Conservation (phyloP, 768 basidiomycete genomes). For the Naganishia kalamii region DNA sequence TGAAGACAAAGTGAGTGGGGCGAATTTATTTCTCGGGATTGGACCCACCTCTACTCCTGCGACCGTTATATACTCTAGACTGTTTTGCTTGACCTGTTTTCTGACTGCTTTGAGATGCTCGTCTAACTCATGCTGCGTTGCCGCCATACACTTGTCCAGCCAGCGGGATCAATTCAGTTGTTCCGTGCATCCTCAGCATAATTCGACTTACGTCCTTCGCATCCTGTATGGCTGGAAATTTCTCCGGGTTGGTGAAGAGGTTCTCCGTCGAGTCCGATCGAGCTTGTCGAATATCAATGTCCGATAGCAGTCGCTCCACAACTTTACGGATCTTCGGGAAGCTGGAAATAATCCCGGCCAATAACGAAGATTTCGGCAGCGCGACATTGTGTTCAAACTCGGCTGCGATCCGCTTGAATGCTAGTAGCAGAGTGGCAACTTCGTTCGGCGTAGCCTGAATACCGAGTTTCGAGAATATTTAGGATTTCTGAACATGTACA, state of each 20-base stretch:
- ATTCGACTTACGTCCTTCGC: constrained; percentile 55
- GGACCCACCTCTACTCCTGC: constrained; percentile 62
- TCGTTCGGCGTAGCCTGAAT: constrained; percentile 69
- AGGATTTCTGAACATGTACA: no score
- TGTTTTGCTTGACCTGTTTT: constrained; percentile 64
- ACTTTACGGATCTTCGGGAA: constrained; percentile 62
- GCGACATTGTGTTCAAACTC: constrained; percentile 58
- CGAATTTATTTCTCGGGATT: neutral
- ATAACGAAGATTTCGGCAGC: constrained; percentile 60
- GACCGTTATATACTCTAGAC: constrained; percentile 62
- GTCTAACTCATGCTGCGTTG: constrained; percentile 63
- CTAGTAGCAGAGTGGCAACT: constrained; percentile 64
- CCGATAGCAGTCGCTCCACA: constrained; percentile 54
- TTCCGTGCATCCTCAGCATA: neutral
- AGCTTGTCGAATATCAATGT: constrained; percentile 61
- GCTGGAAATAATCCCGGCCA: constrained; percentile 64
- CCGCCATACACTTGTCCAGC: constrained; percentile 56
- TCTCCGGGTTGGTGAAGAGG: constrained; percentile 61
- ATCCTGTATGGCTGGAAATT: constrained; percentile 57
- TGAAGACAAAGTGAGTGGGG: neutral
- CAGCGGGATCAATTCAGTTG: neutral
- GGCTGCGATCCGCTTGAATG: constrained; percentile 64
- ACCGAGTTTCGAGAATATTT: neutral
- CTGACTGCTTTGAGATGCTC: constrained; percentile 71
- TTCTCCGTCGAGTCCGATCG: constrained; percentile 60